phyloP scores from a whole-genome alignment of 2,329 filamentous ascomycete genomes.

The Aspergillus udagawae region DNA sequence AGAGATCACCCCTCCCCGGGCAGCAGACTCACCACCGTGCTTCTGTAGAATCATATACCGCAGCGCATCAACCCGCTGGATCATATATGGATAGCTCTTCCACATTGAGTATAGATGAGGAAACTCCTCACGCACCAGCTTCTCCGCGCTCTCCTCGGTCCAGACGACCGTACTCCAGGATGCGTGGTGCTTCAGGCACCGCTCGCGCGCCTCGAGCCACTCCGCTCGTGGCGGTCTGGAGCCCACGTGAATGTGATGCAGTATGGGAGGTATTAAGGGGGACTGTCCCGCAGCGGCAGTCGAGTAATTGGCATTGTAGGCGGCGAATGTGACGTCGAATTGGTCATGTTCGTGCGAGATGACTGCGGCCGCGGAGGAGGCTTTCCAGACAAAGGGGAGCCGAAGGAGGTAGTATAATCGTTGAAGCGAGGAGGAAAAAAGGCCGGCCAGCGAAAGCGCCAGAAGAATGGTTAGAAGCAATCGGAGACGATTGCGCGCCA shows the following conservation, averaged over 20 bases:
- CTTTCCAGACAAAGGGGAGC: neutral
- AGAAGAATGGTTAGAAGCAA: neutral
- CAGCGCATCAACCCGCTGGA: slow-evolving; percentile 20
- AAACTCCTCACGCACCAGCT: slow-evolving; percentile 14
- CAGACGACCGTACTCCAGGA: slow-evolving; percentile 15
- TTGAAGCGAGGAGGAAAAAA: neutral
- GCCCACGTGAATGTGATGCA: slow-evolving; percentile 13
- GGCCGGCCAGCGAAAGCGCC: neutral
- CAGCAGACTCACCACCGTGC: slow-evolving; percentile 13
- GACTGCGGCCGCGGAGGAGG: neutral
- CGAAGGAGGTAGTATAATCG: neutral
- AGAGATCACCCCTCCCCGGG: too few species aligned
- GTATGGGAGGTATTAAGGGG: neutral
- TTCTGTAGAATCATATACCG: slow-evolving; percentile 20
- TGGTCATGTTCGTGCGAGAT: neutral
- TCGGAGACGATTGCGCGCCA: neutral
- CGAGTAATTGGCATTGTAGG: neutral
- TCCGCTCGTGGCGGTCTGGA: slow-evolving; percentile 7
- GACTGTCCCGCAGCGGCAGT: neutral
- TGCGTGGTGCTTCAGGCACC: slow-evolving; percentile 13
- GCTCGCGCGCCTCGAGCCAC: slow-evolving; percentile 13
- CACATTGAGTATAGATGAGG: slow-evolving; percentile 15
- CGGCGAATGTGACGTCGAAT: neutral
- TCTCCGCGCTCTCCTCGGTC: slow-evolving; percentile 10
- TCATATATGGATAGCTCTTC: slow-evolving; percentile 15